phyloP scores from a whole-genome alignment of 148 eudicot genomes.

The Chenopodium formosanum region DNA sequence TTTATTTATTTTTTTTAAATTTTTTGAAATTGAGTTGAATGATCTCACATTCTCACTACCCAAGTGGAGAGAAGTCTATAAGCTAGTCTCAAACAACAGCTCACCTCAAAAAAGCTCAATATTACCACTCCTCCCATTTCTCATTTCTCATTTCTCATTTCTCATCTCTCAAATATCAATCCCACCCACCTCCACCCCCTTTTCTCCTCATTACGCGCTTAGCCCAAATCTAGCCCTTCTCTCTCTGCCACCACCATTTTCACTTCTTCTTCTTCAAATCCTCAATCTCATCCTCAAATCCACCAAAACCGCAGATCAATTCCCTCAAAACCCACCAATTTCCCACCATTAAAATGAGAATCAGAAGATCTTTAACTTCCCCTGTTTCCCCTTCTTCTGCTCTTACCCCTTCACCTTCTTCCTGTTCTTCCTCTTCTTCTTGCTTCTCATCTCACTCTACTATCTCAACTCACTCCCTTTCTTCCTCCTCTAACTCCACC shows the following conservation, averaged over 20 bases:
- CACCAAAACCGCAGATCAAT: conserved; percentile 8
- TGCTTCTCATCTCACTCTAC: conserved; percentile 38
- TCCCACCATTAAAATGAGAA: conserved; percentile 5
- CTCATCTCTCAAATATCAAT: not conserved
- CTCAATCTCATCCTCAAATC: conserved; percentile 24
- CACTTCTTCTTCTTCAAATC: conserved; percentile 24
- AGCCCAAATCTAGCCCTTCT: conserved; percentile 17
- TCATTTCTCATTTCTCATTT: not conserved
- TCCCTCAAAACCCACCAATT: conserved; percentile 7
- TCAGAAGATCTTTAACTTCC: conserved; percentile 14
- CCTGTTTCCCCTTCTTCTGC: conserved; percentile 16
- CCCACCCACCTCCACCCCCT: not conserved
- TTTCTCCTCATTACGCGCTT: conserved; percentile 17
- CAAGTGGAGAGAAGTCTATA: not conserved
- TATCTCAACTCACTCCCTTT: conserved; percentile 30
- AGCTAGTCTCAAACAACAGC: not conserved
- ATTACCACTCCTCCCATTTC: not conserved
- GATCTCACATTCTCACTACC: not conserved
- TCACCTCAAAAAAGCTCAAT: not conserved
- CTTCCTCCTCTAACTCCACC: conserved; percentile 41
- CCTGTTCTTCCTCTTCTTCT: conserved; percentile 33
- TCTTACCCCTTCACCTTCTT: conserved; percentile 17
- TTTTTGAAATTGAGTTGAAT: no score
- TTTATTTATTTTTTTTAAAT: no score
- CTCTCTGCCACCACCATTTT: conserved; percentile 17